Base-by-base conservation (phyloP, 2,329 filamentous ascomycete species). In the Trichothecium sympodiale region DNA sequence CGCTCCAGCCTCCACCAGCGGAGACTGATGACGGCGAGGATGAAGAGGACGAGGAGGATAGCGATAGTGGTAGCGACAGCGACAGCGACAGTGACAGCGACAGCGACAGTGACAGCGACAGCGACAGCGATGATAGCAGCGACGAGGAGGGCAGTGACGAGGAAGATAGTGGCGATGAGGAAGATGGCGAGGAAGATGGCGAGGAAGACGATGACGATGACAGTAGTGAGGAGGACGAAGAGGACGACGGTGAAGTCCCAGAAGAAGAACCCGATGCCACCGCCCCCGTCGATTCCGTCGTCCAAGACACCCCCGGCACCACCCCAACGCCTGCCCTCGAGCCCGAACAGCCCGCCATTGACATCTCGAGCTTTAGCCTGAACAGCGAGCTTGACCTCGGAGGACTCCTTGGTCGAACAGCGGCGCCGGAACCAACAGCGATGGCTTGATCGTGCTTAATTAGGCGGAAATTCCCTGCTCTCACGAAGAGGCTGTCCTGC, bases 371-470 rank as follows among this genome's bases (percentile, higher is more conserved):
- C 8, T 38, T 67, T 39, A 55, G 50, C 6, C 50, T 70, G 33
- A 61, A 53, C 44, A 69, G 60, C 38, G 48, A 55, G 31, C 48
- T 70, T 29, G 54, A 62, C 34, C 49, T 71, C 9, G 67, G 66
- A 44, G 17, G 33, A 33, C 28, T 34, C 28, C 37, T 45, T 41
- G 17, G n/a, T 16, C 13, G 36, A 15, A 26, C 38, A 7, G 36
- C 34, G 5, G 33, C 40, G 3, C 33, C 35, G 9, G 26, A 16
- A n/a, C 16, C 36, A 9, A 9, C 31, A 23, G 8, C 29, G 7
- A 37, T n/a, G 20, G 20, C 10, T 25, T 10, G 20, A n/a, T n/a
- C n/a, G n/a, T n/a, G n/a, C n/a, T n/a, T n/a, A n/a, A n/a, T n/a
- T n/a, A n/a, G n/a, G n/a, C n/a, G n/a, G n/a, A n/a, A n/a, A n/a